Base-by-base conservation (phyloP, 768 basidiomycete genomes). In the Russula foetens region DNA sequence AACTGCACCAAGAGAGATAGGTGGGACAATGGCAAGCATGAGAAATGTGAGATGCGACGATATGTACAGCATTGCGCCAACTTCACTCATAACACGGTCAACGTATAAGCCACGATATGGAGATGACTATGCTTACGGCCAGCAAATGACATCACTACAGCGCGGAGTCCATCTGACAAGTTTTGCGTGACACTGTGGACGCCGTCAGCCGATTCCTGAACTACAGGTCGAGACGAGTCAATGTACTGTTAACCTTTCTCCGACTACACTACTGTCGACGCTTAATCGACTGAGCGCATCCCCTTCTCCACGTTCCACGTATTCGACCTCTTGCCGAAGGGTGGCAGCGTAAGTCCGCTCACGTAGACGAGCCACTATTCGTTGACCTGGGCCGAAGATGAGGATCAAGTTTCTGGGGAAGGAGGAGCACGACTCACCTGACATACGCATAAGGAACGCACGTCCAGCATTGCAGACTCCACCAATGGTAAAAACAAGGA, bases 61-160 rank as follows among this genome's bases (percentile, higher is more conserved):
- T 56, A 96, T 82, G 72, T 88, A 95, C 67, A 98, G 84, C 96
- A 98, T 99, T 44, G 92, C 91, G 48, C 89, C 92, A 63, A 98
- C 93, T 90, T 7, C 56, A 4, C 48, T 33, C 33, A 21, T 21
- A 48, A 23, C 24, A 5, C 19, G 23, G 45, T 57, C 26, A 58
- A 45, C n/a, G n/a, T n/a, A n/a, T n/a, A n/a, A n/a, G n/a, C n/a
- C n/a, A n/a, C n/a, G n/a, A n/a, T n/a, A n/a, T n/a, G n/a, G n/a
- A n/a, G n/a, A n/a, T 14, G 50, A 49, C 2, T 23, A 28, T 24
- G 79, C 89, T 72, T 72, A 94, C 92, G 78, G 54, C 96, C 96
- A 66, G 93, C 94, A n/a, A 88, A 84, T 33, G 93, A 91, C 79
- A 96, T 95, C 35, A 98, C 90, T 35, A 93, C 71, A 0, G 95